Evolutionary conservation across 352 stramenopile genomes (phyloP).

Genomic region (Stephanocyclus meneghinianus): DNA sequence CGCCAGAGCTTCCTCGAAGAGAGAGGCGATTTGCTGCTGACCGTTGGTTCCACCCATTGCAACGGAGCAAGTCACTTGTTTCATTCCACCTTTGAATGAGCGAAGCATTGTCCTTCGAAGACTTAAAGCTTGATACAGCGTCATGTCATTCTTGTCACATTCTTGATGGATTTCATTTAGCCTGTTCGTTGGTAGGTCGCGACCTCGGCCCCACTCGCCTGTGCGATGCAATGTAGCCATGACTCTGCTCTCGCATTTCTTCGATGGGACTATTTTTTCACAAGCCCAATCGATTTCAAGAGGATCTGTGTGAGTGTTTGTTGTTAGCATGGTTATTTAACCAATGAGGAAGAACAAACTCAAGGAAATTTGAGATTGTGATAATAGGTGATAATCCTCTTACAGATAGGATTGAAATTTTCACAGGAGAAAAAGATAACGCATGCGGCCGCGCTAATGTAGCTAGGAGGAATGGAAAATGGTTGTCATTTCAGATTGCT

Average conservation of each 20-base stretch:
- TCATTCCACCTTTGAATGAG: slow-evolving; percentile 26
- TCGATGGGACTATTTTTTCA: slow-evolving; percentile 18
- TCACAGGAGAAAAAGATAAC: too few species aligned
- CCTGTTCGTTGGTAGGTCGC: slow-evolving; percentile 16
- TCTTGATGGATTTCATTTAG: slow-evolving; percentile 17
- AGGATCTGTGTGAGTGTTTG: too few species aligned
- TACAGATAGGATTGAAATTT: too few species aligned
- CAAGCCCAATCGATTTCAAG: slow-evolving; percentile 25
- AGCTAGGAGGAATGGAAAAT: too few species aligned
- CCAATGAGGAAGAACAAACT: too few species aligned
- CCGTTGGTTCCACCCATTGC: slow-evolving; percentile 13
- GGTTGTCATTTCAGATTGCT: too few species aligned
- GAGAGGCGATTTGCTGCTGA: slow-evolving; percentile 17
- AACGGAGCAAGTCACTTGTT: slow-evolving; percentile 8
- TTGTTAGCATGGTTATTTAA: too few species aligned
- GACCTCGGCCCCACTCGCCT: slow-evolving; percentile 25
- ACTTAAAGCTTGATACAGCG: slow-evolving; percentile 27
- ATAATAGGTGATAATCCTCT: too few species aligned
- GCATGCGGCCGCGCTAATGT: too few species aligned
- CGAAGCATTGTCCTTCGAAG: slow-evolving; percentile 27
- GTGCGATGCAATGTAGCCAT: slow-evolving; percentile 17
- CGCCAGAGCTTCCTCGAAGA: slow-evolving; percentile 20
- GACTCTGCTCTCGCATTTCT: slow-evolving; percentile 19
- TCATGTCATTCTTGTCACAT: slow-evolving; percentile 28
- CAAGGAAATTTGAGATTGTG: too few species aligned